phyloP scores from a whole-genome alignment of 2,329 filamentous ascomycete species.

The Bipolaris cookei region DNA sequence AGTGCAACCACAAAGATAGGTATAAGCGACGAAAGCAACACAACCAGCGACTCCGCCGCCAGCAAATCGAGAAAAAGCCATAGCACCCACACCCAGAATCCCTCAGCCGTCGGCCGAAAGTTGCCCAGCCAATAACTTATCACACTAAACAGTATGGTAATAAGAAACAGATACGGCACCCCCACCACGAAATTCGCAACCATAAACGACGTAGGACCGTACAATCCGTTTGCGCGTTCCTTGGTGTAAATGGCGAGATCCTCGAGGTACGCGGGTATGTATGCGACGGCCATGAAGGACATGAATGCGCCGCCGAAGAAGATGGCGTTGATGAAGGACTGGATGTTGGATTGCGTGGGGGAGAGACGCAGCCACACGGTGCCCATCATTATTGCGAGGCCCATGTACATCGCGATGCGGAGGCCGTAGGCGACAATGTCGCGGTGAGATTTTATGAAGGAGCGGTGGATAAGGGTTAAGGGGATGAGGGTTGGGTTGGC shows the following conservation, averaged over 20 bases:
- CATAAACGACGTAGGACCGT: slow-evolving; percentile 74
- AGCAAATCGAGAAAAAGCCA: slow-evolving; percentile 87
- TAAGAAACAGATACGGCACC: slow-evolving; percentile 79
- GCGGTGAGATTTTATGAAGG: slow-evolving; percentile 82
- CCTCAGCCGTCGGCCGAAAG: slow-evolving; percentile 68
- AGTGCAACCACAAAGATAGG: slow-evolving; percentile 82
- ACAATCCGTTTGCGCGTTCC: slow-evolving; percentile 81
- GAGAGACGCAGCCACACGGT: slow-evolving; percentile 81
- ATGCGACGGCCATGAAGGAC: slow-evolving; percentile 70
- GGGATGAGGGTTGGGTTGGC: slow-evolving; percentile 61
- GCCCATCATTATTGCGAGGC: slow-evolving; percentile 84
- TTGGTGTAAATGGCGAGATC: slow-evolving; percentile 75
- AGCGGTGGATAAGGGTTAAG: slow-evolving; percentile 73
- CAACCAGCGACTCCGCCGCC: slow-evolving; percentile 81
- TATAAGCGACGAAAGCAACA: slow-evolving; percentile 74
- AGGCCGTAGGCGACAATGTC: slow-evolving; percentile 86
- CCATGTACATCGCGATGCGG: slow-evolving; percentile 80
- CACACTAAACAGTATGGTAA: slow-evolving; percentile 75
- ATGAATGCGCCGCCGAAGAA: slow-evolving; percentile 61
- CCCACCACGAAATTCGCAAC: slow-evolving; percentile 83
- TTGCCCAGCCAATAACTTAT: slow-evolving; percentile 82
- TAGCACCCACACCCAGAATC: slow-evolving; percentile 79
- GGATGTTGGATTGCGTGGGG: slow-evolving; percentile 73
- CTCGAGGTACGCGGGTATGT: slow-evolving; percentile 83
- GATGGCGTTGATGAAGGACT: slow-evolving; percentile 82